Conservation (phyloP, 495 filamentous ascomycete species). For the Aspergillus haitiensis region DNA sequence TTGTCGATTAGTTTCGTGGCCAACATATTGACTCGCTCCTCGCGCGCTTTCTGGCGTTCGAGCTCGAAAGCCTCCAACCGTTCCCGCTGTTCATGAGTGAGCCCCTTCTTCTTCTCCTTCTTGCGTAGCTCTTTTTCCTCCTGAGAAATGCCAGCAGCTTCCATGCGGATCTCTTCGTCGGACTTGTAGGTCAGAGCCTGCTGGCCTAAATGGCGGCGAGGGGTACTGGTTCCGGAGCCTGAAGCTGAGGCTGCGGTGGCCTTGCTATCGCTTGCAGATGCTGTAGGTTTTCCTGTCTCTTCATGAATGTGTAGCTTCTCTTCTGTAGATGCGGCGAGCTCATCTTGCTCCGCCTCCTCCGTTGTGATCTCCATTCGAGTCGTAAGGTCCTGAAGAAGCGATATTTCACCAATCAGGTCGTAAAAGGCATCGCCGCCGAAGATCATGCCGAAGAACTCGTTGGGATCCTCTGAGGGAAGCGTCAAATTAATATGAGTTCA, state of each 20-base stretch:
- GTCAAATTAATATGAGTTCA: neutral
- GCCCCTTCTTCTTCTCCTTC: slow-evolving; percentile 84
- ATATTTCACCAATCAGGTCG: slow-evolving; percentile 89
- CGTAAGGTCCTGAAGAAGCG: slow-evolving; percentile 86
- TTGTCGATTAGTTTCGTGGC: slow-evolving; percentile 83
- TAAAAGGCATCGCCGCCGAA: slow-evolving; percentile 96
- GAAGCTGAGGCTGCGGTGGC: slow-evolving; percentile 26
- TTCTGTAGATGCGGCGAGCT: slow-evolving; percentile 53
- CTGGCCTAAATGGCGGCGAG: slow-evolving; percentile 66
- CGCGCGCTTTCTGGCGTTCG: slow-evolving; percentile 79
- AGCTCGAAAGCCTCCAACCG: slow-evolving; percentile 83
- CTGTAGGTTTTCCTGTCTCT: slow-evolving; percentile 35
- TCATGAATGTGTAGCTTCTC: slow-evolving; percentile 51
- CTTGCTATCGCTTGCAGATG: slow-evolving; percentile 22
- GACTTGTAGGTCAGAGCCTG: slow-evolving; percentile 86
- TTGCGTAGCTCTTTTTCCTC: slow-evolving; percentile 76
- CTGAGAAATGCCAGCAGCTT: slow-evolving; percentile 66
- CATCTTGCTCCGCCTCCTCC: slow-evolving; percentile 65
- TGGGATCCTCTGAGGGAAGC: slow-evolving; percentile 67
- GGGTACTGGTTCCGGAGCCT: slow-evolving; percentile 65
- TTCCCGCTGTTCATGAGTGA: slow-evolving; percentile 88
- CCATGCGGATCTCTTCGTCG: slow-evolving; percentile 76
- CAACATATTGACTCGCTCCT: slow-evolving; percentile 85
- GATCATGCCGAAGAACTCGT: slow-evolving; percentile 98
- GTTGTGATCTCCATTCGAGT: slow-evolving; percentile 89